phyloP scores from a whole-genome alignment of 1,284 basidiomycete genomes.

The Ceratobasidium sp. region DNA sequence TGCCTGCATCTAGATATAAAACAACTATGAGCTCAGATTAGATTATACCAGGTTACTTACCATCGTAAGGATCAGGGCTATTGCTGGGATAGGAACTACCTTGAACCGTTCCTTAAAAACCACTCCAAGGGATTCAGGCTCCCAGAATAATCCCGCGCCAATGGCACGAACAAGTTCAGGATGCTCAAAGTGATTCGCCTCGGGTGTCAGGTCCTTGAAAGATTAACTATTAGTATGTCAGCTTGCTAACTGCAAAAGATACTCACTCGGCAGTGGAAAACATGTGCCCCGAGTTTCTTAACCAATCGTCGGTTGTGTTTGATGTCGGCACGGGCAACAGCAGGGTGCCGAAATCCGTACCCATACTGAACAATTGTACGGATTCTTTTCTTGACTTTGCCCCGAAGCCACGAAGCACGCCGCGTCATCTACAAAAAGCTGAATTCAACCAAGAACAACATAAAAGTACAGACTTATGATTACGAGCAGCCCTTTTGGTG shows the following conservation, averaged over 20 bases:
- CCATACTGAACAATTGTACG: not conserved
- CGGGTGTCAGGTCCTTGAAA: not conserved
- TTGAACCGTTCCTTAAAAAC: not conserved
- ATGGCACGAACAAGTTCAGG: constrained; percentile 10
- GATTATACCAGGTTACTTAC: not conserved
- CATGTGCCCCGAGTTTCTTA: constrained; percentile 2
- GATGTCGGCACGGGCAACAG: not conserved
- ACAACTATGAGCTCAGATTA: not conserved
- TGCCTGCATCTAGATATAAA: not conserved
- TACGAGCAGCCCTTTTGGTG: not conserved
- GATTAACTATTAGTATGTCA: not conserved
- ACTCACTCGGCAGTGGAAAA: constrained; percentile 18
- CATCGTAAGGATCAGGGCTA: constrained; percentile 13
- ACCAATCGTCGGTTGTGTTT: constrained; percentile 13
- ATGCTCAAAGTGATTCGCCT: constrained; percentile 14
- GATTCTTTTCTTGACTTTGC: not conserved
- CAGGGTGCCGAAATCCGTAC: constrained; percentile 1
- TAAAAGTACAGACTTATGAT: not conserved
- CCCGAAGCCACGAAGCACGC: constrained; percentile 11
- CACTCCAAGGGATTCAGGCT: not conserved
- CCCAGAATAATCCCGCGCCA: constrained; percentile 21
- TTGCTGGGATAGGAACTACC: not conserved
- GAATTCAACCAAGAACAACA: not conserved
- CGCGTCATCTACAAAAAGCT: not conserved
- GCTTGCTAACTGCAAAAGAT: not conserved